These are phyloP conservation scores for Monotropa hypopitys DNA, from an alignment of 179 eudicot genomes.

Conservation along the genomic window DNA sequence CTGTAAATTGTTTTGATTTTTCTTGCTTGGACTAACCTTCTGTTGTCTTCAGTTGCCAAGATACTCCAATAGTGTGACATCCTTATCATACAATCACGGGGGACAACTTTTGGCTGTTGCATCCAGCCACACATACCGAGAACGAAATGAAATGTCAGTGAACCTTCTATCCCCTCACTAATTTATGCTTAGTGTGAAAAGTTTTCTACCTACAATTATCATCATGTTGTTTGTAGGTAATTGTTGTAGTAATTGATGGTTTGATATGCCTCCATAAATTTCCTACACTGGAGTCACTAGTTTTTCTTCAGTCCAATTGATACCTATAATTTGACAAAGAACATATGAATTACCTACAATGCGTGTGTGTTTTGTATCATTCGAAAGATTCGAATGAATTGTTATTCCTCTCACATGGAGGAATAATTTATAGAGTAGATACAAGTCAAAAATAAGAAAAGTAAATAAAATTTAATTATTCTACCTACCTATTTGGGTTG, in stretches of 20 bases:
- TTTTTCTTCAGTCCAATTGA: background rate
- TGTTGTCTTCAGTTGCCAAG: slow-evolving; percentile 42
- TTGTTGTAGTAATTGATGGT: background rate
- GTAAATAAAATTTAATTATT: too few species aligned
- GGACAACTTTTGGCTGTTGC: slow-evolving; percentile 77
- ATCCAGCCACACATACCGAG: slow-evolving; percentile 59
- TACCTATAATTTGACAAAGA: background rate
- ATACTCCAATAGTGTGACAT: slow-evolving; percentile 57
- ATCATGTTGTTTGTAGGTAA: too few species aligned
- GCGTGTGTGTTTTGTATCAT: too few species aligned
- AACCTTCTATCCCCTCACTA: background rate
- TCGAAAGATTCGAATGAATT: too few species aligned
- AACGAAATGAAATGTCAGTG: slow-evolving; percentile 71
- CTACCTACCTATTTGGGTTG: too few species aligned
- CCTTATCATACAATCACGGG: slow-evolving; percentile 55
- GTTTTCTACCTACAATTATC: background rate
- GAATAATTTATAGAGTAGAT: too few species aligned
- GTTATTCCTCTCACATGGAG: too few species aligned
- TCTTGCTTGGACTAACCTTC: background rate
- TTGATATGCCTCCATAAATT: background rate
- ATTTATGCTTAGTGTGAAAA: background rate
- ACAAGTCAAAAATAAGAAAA: too few species aligned
- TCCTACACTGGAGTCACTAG: background rate
- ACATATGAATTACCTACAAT: too few species aligned
- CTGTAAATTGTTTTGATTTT: background rate